Conservation (phyloP, 192 early-diverging fungal species). For the Backusella tarrabulga region DNA sequence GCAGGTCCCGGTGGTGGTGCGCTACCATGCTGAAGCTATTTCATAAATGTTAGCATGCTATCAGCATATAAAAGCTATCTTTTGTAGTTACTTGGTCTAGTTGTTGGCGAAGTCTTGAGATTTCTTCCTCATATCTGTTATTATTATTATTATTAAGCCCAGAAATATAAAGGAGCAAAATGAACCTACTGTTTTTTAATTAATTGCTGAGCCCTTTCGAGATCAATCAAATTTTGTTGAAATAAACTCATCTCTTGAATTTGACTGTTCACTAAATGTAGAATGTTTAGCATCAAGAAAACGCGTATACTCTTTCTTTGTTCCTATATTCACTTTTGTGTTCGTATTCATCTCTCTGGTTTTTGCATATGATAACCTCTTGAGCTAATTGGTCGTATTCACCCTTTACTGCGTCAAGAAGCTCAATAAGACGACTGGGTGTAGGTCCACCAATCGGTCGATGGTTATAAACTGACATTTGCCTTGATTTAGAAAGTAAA, state of each 20-base stretch:
- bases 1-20: conserved; percentile 5
- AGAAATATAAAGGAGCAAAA: background rate
- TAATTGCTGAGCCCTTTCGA: conserved; percentile 78
- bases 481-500: background rate
- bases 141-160: background rate
- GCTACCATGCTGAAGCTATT: conserved; percentile 29
- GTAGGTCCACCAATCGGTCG: conserved; percentile 73
- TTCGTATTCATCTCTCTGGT: conserved; percentile 86
- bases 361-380: conserved; percentile 69
- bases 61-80: background rate
- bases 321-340: conserved; percentile 66
- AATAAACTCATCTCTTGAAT: conserved; percentile 78
- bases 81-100: conserved; percentile 58
- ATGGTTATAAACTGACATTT: conserved; percentile 67
- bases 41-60: background rate
- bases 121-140: conserved; percentile 78
- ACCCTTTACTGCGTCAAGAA: conserved; percentile 75
- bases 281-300: conserved; percentile 1
- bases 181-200: conserved; percentile 73
- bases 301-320: background rate
- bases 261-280: conserved; percentile 63
- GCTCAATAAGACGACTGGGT: conserved; percentile 66
- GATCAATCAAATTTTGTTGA: conserved; percentile 75
- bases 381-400: conserved; percentile 81
- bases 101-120: conserved; percentile 77